A percentile compares a stretch with the other conserved stretches of the same genome.
These are phyloP conservation scores for Xylaria sp. DNA, from an alignment of 2,329 filamentous ascomycete genomes.

Conservation along the genomic window DNA sequence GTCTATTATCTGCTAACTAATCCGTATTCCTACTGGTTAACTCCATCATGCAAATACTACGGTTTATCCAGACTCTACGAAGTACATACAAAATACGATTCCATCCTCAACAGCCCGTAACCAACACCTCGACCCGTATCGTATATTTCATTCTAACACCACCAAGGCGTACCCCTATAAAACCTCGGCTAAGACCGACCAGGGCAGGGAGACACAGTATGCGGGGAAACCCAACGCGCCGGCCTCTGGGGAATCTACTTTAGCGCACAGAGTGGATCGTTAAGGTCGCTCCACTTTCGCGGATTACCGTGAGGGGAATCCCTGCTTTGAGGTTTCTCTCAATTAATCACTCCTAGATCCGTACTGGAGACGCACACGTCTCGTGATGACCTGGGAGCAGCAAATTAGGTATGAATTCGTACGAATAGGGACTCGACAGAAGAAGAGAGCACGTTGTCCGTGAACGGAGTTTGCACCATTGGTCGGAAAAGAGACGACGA, in stretches of 20 bases:
- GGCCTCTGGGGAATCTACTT: not conserved
- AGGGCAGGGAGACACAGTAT: not conserved
- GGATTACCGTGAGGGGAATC: slow-evolving; percentile 17
- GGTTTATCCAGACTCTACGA: too few relatives aligned
- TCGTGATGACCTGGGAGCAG: not conserved
- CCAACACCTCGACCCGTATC: too few relatives aligned
- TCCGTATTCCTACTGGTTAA: too few relatives aligned
- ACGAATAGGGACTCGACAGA: too few relatives aligned
- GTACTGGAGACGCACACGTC: not conserved
- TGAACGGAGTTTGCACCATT: not conserved
- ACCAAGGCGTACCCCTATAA: not conserved
- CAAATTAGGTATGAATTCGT: not conserved
- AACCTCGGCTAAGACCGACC: not conserved
- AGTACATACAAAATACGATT: too few relatives aligned
- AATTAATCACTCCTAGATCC: not conserved
- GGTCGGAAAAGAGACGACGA: too few relatives aligned
- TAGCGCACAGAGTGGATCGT: not conserved
- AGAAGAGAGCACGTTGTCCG: not conserved
- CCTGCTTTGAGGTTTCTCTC: not conserved
- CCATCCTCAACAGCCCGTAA: too few relatives aligned
- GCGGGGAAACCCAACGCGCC: not conserved
- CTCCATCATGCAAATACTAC: too few relatives aligned
- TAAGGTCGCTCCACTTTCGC: not conserved
- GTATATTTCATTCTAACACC: not conserved
- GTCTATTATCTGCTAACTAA: too few relatives aligned